These are phyloP conservation scores for Cladorrhinum sp. DNA, from an alignment of 2,329 filamentous ascomycete species.

Conservation along the genomic window DNA sequence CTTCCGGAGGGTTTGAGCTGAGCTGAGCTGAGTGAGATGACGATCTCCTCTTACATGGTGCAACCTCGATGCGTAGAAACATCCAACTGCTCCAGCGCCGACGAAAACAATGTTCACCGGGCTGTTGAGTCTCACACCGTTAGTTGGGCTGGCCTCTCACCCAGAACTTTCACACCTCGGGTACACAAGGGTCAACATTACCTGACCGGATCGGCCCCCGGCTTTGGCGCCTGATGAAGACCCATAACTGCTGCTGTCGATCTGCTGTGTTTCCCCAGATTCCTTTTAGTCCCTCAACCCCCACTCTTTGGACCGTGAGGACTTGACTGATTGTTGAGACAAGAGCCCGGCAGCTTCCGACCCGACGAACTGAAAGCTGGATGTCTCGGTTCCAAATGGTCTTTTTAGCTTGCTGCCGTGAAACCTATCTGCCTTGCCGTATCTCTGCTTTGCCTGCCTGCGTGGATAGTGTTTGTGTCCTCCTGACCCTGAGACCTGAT, in stretches of 20 bases:
- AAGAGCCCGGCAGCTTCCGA: background rate
- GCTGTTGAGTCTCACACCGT: constrained; percentile 28
- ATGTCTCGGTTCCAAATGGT: background rate
- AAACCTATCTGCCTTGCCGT: background rate
- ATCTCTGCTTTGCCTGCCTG: background rate
- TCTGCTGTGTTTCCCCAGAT: background rate
- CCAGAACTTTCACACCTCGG: background rate
- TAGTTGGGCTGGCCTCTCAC: constrained; percentile 3
- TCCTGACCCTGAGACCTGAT: background rate
- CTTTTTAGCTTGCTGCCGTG: background rate
- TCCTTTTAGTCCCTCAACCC: background rate
- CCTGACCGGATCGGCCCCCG: constrained; percentile 24
- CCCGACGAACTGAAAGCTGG: background rate
- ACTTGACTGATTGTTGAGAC: background rate
- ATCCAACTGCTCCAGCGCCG: constrained; percentile 68
- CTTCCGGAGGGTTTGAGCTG: background rate
- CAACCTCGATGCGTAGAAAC: constrained; percentile 68
- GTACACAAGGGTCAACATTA: background rate
- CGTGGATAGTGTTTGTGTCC: background rate
- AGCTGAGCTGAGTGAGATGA: background rate
- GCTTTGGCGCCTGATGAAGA: constrained; percentile 9
- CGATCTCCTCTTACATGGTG: constrained; percentile 47
- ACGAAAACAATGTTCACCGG: constrained; percentile 62
- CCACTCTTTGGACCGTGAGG: background rate
- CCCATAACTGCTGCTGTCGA: constrained; percentile 2